Evolutionary conservation across 192 early-diverging fungal species (phyloP).

Genomic region (Backusella tuberculispora): DNA sequence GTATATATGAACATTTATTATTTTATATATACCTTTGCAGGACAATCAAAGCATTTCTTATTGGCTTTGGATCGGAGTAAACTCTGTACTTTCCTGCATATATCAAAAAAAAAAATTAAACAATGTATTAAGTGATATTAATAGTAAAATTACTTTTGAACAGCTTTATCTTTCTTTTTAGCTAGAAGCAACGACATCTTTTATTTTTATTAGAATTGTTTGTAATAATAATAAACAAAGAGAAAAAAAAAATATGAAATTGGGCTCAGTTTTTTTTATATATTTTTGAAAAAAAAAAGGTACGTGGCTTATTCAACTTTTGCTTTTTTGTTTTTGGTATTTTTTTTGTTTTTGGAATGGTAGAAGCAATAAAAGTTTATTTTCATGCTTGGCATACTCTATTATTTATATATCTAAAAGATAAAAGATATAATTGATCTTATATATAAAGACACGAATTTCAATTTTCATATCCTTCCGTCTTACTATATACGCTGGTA

Average conservation of each 20-base stretch:
- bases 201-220: not conserved
- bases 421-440: no score
- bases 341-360: not conserved
- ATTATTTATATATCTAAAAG: no score
- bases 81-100: constrained; percentile 8
- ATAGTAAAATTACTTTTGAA: not conserved
- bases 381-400: no score
- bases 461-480: not conserved
- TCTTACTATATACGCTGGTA: not conserved
- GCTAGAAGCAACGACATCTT: not conserved
- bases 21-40: not conserved
- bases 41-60: constrained; percentile 13
- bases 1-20: not conserved
- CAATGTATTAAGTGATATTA: not conserved
- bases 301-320: not conserved
- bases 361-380: not conserved
- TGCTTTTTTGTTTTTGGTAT: not conserved
- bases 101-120: not conserved
- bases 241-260: not conserved
- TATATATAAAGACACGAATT: no score
- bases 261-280: constrained; percentile 17
- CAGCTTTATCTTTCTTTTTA: constrained; percentile 9
- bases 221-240: not conserved
- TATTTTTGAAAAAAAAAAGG: not conserved
- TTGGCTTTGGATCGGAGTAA: constrained; percentile 5